Conservation (phyloP, 805 yeast species). For the Lipomyces lipofer region DNA sequence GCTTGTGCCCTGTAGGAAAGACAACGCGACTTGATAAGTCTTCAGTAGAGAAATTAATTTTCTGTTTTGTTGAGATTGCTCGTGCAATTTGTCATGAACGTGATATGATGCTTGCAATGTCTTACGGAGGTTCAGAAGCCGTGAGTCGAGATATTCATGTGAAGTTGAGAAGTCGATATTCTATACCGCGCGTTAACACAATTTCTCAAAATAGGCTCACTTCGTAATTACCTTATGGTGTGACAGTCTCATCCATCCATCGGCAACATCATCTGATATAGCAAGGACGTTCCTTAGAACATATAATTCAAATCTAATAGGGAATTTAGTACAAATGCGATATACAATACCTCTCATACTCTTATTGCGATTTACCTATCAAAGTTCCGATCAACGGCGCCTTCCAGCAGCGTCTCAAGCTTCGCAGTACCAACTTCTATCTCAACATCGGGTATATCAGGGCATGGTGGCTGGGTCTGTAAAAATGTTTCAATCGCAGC, state of each 20-base stretch:
- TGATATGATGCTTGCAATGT: constrained; percentile 26
- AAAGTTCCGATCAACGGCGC: constrained; percentile 74
- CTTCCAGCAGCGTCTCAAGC: constrained; percentile 72
- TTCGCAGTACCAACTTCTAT: constrained; percentile 77
- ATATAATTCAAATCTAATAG: constrained; percentile 63
- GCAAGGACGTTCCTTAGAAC: constrained; percentile 72
- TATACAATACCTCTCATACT: background rate
- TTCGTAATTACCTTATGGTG: constrained; percentile 57
- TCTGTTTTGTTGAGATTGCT: constrained; percentile 9
- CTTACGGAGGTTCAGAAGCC: constrained; percentile 26
- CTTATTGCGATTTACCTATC: constrained; percentile 60
- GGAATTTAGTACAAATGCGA: background rate
- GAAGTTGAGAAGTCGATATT: constrained; percentile 20
- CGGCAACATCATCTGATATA: constrained; percentile 64
- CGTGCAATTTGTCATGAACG: constrained; percentile 20
- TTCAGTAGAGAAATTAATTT: constrained; percentile 12
- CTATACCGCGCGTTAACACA: constrained; percentile 1
- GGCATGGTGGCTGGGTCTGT: constrained; percentile 41
- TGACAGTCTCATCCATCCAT: constrained; percentile 65
- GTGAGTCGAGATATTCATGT: constrained; percentile 17
- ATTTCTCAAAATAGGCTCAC: constrained; percentile 3
- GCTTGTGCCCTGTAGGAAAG: constrained; percentile 19
- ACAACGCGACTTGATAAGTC: constrained; percentile 19
- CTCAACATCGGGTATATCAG: constrained; percentile 24
- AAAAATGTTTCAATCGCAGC: constrained; percentile 73